Conservation (phyloP, 805 yeast species). For the Saccharomycopsis sp. region DNA sequence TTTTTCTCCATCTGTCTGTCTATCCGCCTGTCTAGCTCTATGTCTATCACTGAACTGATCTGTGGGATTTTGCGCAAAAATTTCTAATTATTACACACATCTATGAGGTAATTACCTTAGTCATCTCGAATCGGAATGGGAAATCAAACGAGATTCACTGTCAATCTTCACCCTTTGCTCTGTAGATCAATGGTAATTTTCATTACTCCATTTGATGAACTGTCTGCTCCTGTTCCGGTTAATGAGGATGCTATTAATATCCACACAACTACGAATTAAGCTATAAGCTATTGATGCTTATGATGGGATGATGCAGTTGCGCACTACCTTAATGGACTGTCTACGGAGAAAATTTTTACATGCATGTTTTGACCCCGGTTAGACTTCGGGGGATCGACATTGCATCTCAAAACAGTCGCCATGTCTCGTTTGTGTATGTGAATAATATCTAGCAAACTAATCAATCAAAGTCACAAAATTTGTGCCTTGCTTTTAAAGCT, state of each 20-base stretch:
- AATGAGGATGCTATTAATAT: background rate
- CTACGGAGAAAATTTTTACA: background rate
- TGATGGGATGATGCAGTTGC: background rate
- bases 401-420: background rate
- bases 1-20: background rate
- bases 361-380: background rate
- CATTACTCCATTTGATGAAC: background rate
- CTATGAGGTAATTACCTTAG: no score
- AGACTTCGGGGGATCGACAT: background rate
- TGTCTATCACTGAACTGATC: no score
- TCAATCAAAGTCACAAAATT: background rate
- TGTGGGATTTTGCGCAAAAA: no score
- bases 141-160: background rate
- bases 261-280: background rate
- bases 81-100: no score
- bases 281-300: background rate
- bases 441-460: background rate
- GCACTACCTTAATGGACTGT: background rate
- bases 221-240: background rate
- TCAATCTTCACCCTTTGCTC: no score
- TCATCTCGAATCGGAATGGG: background rate
- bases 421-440: background rate
- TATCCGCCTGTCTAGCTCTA: no score
- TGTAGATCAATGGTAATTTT: background rate
- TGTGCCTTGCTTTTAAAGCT: slow-evolving; percentile 1